Base-by-base conservation (phyloP, 2,329 filamentous ascomycete genomes). In the Triangularia verruculosa region DNA sequence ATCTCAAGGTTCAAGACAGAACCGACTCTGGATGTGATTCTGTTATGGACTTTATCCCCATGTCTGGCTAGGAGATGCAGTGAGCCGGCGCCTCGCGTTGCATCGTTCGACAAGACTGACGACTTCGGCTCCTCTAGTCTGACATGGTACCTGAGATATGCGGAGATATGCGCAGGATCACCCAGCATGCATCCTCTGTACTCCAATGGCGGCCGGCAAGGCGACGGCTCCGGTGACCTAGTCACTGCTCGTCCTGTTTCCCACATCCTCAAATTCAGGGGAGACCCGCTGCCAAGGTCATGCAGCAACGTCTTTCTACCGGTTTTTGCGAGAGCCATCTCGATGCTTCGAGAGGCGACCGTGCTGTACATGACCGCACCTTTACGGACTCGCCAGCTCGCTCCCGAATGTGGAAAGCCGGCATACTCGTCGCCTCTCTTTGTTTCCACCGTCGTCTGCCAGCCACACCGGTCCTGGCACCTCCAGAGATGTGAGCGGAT, bases 181-280 rank as follows among this genome's bases (percentile, higher is more conserved):
- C 47, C 60, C 55, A 28, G n/a, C 57, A 53, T 60, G 30, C 54
- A 47, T 60, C 28, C 25, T 32, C 43, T 25, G 34, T 47, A 53
- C 9, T 62, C 66, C 64, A 67, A 67, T 69, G 27, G 62, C 52
- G 13, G 8, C 17, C 30, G 20, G 17, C 32, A 43, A 47, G 6
- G 56, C 56, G 24, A 47, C 11, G 13, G 8, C 22, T 43, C 32
- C 32, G 56, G 1, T 13, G 39, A 5, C 39, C 39, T 47, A 47
- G 39, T 9, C n/a, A 7, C n/a, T 20, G 39, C n/a, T 47, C 39
- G 39, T 47, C 39, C 17, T 6, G 39, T 47, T 47, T 47, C 7
- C 17, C 39, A 47, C 39, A 47, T 22, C 5, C 6, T 20, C 39
- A 47, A 20, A 20, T 8, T 47, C 39, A 47, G 39, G 39, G n/a